phyloP scores from a whole-genome alignment of 148 eudicot species.

The Suaeda aralocaspica region DNA sequence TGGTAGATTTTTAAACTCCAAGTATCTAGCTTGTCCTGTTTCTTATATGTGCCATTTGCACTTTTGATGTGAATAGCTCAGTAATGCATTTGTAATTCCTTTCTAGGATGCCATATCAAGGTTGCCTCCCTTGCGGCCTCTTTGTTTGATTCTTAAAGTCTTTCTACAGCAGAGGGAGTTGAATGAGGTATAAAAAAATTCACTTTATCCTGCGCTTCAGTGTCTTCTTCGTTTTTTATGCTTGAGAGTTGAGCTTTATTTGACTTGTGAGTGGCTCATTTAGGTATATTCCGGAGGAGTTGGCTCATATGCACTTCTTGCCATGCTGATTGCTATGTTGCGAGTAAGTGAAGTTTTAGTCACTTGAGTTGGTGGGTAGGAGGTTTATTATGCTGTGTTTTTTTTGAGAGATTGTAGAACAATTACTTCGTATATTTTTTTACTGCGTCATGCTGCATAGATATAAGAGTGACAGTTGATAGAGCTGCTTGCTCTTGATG shows the following conservation, averaged over 20 bases:
- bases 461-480: no score
- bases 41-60: not conserved
- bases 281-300: conserved; percentile 96
- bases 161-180: conserved; percentile 95
- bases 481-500: no score
- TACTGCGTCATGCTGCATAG: no score
- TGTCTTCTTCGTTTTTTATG: not conserved
- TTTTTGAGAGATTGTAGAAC: not conserved
- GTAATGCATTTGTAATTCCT: conserved; percentile 3
- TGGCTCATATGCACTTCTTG: conserved; percentile 92
- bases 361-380: not conserved
- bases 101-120: conserved; percentile 70
- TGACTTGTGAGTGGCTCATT: not conserved
- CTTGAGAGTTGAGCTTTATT: not conserved
- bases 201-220: conserved; percentile 1
- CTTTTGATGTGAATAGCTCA: not conserved
- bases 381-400: not conserved
- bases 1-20: not conserved
- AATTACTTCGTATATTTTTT: no score
- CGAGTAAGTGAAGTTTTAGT: conserved; percentile 46
- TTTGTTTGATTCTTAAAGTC: conserved; percentile 90
- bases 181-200: conserved; percentile 54
- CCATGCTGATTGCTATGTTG: conserved; percentile 91
- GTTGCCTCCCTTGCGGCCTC: conserved; percentile 82
- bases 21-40: not conserved